phyloP scores from a whole-genome alignment of 306 rosid species.

The Citrullus amarus region DNA sequence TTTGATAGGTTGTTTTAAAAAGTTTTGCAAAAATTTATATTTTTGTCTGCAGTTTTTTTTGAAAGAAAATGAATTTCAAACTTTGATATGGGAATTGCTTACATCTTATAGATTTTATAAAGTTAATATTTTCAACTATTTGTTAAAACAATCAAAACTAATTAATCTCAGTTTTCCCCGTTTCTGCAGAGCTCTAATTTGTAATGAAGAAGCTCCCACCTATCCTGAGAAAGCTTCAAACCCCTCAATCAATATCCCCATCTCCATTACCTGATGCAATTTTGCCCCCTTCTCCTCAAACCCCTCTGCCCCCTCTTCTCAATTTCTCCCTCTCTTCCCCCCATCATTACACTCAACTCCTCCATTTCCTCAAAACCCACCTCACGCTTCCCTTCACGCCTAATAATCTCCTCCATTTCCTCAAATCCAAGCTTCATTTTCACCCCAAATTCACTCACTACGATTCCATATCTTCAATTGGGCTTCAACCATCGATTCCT shows the following conservation, averaged over 20 bases:
- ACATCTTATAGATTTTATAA: no score
- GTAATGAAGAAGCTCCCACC: conserved; percentile 36
- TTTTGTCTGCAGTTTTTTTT: no score
- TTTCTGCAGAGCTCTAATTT: neutral
- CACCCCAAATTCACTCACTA: conserved; percentile 60
- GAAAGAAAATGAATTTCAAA: no score
- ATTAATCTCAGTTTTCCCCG: neutral
- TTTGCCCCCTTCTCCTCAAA: conserved; percentile 32
- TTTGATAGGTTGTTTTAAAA: no score
- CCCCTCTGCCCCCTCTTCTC: conserved; percentile 20
- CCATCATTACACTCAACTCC: conserved; percentile 39
- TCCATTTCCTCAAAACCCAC: conserved; percentile 42
- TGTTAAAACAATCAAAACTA: no score
- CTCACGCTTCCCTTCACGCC: conserved; percentile 50
- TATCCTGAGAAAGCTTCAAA: conserved; percentile 16
- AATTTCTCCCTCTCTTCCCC: conserved; percentile 32
- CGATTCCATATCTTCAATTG: conserved; percentile 75
- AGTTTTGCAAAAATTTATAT: no score
- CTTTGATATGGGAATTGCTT: no score
- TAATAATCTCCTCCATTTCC: conserved; percentile 49
- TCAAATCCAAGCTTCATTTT: conserved; percentile 65
- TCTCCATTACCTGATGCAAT: conserved; percentile 46
- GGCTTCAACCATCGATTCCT: conserved; percentile 72
- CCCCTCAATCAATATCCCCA: conserved; percentile 8
- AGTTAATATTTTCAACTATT: no score